A percentile compares a stretch with the other conserved stretches of the same genome.
Conservation (phyloP, 1,139 yeast genomes). For the Geotrichum reessii region DNA sequence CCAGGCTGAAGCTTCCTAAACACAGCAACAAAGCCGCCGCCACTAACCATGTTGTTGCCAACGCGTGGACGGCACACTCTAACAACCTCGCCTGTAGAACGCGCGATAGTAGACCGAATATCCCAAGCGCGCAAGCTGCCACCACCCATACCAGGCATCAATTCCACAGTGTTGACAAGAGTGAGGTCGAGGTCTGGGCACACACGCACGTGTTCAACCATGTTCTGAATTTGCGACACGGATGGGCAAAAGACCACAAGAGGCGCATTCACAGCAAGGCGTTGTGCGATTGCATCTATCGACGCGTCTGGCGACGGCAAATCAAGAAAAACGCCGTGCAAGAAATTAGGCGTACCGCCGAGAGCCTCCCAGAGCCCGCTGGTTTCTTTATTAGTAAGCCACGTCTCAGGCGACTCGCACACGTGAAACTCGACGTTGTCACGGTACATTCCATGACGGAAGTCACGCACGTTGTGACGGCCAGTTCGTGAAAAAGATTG, state of each 20-base stretch:
- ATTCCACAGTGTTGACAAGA: slow-evolving; percentile 39
- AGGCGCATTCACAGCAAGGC: slow-evolving; percentile 40
- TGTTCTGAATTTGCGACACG: slow-evolving; percentile 39
- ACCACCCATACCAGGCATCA: slow-evolving; percentile 44
- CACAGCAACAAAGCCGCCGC: slow-evolving; percentile 42
- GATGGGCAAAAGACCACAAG: slow-evolving; percentile 44
- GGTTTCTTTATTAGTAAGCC: slow-evolving; percentile 34
- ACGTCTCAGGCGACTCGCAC: slow-evolving; percentile 39
- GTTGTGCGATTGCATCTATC: slow-evolving; percentile 32
- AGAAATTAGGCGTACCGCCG: slow-evolving; percentile 15
- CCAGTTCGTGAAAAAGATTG: slow-evolving; percentile 40
- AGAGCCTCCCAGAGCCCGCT: slow-evolving; percentile 21
- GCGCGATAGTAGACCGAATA: slow-evolving; percentile 35
- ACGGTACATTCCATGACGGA: slow-evolving; percentile 40
- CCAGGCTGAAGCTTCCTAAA: slow-evolving; percentile 28
- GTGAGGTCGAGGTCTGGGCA: slow-evolving; percentile 33
- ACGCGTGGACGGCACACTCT: slow-evolving; percentile 46
- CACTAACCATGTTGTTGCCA: slow-evolving; percentile 42
- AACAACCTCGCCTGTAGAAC: slow-evolving; percentile 39
- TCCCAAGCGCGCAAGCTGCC: slow-evolving; percentile 37
- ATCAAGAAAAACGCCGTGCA: slow-evolving; percentile 41
- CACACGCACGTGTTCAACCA: slow-evolving; percentile 35
- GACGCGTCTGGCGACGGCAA: slow-evolving; percentile 41
- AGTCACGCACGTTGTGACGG: slow-evolving; percentile 35
- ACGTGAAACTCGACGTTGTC: slow-evolving; percentile 43